These are phyloP conservation scores for Sarocladiaceae sp. DNA, from an alignment of 2,329 filamentous ascomycete genomes.

Conservation along the genomic window DNA sequence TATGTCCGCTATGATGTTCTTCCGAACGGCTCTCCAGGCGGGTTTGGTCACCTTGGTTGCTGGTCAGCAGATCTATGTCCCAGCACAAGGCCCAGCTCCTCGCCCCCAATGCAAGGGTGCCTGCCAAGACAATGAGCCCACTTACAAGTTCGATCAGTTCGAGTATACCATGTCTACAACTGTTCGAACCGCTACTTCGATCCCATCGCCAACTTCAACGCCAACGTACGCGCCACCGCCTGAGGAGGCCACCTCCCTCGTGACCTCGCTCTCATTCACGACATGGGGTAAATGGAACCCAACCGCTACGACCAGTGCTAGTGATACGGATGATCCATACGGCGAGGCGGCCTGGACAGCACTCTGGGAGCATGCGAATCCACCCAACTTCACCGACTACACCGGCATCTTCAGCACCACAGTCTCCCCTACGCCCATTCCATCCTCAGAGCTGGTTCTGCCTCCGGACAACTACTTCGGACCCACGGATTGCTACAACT, in stretches of 20 bases:
- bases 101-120: constrained; percentile 21
- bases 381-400: constrained; percentile 27
- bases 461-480: constrained; percentile 49
- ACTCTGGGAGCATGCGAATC: constrained; percentile 28
- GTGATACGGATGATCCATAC: constrained; percentile 24
- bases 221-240: constrained; percentile 24
- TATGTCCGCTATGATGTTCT: not conserved
- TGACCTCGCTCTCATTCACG: constrained; percentile 24
- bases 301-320: constrained; percentile 20
- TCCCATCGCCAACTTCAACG: constrained; percentile 23
- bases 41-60: constrained; percentile 8
- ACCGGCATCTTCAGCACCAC: constrained; percentile 37
- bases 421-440: constrained; percentile 49
- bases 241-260: constrained; percentile 20
- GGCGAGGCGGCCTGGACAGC: constrained; percentile 27
- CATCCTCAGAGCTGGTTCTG: constrained; percentile 48
- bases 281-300: constrained; percentile 32
- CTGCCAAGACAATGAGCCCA: constrained; percentile 17
- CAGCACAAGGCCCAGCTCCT: constrained; percentile 19
- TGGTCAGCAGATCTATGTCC: constrained; percentile 20
- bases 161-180: constrained; percentile 27
- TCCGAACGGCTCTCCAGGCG: not conserved
- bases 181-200: constrained; percentile 26
- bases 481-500: constrained; percentile 43
- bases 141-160: constrained; percentile 23